phyloP scores from a whole-genome alignment of 306 rosid genomes.

The Luffa aegyptiaca region DNA sequence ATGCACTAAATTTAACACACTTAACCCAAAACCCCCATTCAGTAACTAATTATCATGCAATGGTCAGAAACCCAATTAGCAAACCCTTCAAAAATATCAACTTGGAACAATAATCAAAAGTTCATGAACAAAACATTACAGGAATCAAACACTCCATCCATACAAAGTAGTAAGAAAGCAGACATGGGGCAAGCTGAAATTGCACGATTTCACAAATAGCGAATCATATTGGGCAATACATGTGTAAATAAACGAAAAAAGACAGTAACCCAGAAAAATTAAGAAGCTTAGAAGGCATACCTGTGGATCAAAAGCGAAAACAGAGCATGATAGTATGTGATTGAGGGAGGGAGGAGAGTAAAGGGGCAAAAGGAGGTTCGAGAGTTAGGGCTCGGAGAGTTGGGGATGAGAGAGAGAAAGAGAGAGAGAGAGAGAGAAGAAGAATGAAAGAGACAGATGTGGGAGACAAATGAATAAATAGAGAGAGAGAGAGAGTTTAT shows the following conservation, averaged over 20 bases:
- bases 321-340: conserved; percentile 22
- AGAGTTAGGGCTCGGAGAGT: conserved; percentile 65
- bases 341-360: conserved; percentile 21
- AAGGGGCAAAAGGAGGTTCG: conserved; percentile 2
- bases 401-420: conserved; percentile 16
- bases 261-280: conserved; percentile 23
- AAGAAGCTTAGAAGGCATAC: conserved; percentile 37
- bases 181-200: conserved; percentile 23
- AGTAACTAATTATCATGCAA: background rate
- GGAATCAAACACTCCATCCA: conserved; percentile 17
- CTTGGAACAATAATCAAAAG: conserved; percentile 21
- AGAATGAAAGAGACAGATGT: conserved; percentile 47
- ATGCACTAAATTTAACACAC: conserved; percentile 40
- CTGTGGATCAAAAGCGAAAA: conserved; percentile 44
- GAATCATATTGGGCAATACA: conserved; percentile 20
- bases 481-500: conserved; percentile 25
- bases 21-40: conserved; percentile 32
- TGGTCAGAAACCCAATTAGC: conserved; percentile 18
- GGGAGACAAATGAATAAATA: conserved; percentile 40
- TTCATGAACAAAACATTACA: conserved; percentile 5
- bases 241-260: conserved; percentile 11
- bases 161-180: conserved; percentile 17
- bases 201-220: conserved; percentile 16
- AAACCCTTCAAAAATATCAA: conserved; percentile 18
- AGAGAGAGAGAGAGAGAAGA: conserved; percentile 26